Evolutionary conservation across 176 grass and related monocot genomes (phyloP).

Genomic region (Thinopyrum elongatum): DNA sequence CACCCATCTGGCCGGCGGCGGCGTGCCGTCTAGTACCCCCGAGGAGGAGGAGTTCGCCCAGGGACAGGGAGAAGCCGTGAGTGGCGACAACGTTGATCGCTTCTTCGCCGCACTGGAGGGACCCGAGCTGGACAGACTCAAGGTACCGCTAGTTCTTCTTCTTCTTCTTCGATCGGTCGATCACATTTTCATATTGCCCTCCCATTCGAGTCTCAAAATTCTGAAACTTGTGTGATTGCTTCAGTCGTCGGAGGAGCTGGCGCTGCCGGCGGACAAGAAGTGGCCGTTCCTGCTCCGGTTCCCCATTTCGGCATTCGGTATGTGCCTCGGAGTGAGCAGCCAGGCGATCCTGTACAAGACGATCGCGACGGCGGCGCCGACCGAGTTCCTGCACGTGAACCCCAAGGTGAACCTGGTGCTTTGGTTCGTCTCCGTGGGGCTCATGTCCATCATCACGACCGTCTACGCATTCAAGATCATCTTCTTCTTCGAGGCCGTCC

Average conservation of each 20-base stretch:
- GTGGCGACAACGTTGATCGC: conserved; percentile 42
- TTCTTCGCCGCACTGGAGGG: conserved; percentile 89
- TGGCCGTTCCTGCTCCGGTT: conserved; percentile 97
- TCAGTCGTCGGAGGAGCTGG: conserved; percentile 64
- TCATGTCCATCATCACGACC: conserved; percentile 39
- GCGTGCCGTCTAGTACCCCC: conserved; percentile 11
- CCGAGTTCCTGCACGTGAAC: conserved; percentile 59
- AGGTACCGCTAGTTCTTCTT: conserved; percentile 13
- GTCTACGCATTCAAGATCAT: conserved; percentile 60
- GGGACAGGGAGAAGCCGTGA: background rate
- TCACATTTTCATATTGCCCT: too few relatives aligned
- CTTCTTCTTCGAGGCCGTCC: conserved; percentile 88
- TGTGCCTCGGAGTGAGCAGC: conserved; percentile 86
- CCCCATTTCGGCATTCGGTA: conserved; percentile 78
- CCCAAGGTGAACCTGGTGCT: conserved; percentile 62
- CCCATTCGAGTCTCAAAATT: background rate
- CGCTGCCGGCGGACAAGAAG: conserved; percentile 71
- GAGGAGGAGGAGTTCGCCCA: background rate
- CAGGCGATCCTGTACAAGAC: conserved; percentile 94
- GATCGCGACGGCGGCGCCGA: conserved; percentile 61
- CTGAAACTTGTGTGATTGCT: background rate
- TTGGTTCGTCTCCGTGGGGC: conserved; percentile 61
- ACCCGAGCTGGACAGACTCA: conserved; percentile 81
- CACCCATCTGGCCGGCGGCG: conserved; percentile 52
- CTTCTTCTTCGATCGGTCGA: too few relatives aligned